Conservation (phyloP, 805 yeast genomes). For the Kodamaea laetipori region DNA sequence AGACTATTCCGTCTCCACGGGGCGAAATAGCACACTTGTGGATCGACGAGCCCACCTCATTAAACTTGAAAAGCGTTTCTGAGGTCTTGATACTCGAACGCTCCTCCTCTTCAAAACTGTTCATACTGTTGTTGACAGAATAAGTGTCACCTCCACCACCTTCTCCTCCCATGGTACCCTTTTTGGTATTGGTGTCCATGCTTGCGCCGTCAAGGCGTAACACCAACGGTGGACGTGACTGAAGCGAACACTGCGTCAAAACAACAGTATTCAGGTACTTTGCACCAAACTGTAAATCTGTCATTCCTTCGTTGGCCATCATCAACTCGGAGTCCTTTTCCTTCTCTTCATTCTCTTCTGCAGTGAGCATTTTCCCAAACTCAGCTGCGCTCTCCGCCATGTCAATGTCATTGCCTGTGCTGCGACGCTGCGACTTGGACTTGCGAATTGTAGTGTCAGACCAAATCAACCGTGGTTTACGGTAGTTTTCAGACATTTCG, state of each 20-base stretch:
- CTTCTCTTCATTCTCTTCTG: constrained; percentile 12
- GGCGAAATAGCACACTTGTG: constrained; percentile 79
- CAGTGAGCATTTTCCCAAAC: constrained; percentile 1
- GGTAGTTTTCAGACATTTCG: constrained; percentile 44
- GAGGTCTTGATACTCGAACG: constrained; percentile 28
- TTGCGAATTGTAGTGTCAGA: constrained; percentile 24
- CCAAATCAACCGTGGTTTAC: constrained; percentile 43
- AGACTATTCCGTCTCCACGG: constrained; percentile 82
- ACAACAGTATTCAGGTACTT: constrained; percentile 37
- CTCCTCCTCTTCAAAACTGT: constrained; percentile 24
- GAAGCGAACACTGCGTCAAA: constrained; percentile 41
- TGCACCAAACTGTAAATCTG: constrained; percentile 64
- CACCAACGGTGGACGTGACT: constrained; percentile 34
- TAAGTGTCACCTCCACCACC: constrained; percentile 14
- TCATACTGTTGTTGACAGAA: constrained; percentile 24
- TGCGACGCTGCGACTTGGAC: constrained; percentile 4
- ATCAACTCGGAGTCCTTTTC: constrained; percentile 27
- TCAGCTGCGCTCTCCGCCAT: not conserved
- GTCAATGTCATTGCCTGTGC: constrained; percentile 3
- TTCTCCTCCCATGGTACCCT: constrained; percentile 8
- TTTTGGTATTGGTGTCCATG: constrained; percentile 39
- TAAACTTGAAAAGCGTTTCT: constrained; percentile 52
- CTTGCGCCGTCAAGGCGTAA: constrained; percentile 46
- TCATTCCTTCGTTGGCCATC: constrained; percentile 86
- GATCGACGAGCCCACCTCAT: constrained; percentile 79